Evolutionary conservation across 352 stramenopile species (phyloP), one percentile per base, ranked within the genome.

Genomic region (Phytophthora crassamura): DNA sequence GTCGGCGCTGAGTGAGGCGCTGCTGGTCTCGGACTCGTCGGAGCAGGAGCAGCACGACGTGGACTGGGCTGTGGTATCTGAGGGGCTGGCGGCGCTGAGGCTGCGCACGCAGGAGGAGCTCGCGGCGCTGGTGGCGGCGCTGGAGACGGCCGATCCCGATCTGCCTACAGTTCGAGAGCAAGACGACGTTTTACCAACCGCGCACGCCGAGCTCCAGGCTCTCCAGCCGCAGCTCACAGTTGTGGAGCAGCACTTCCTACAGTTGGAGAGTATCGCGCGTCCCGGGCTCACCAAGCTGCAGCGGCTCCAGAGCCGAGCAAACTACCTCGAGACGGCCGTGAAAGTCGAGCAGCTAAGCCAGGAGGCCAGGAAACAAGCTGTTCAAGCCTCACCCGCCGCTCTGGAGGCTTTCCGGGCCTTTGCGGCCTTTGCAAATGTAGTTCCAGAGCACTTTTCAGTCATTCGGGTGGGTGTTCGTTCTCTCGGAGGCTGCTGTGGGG

Each of bases 261-360:
- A 64, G 11, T 59, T 92, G 16, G 61, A 77, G 51, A 77, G 56
- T 49, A 63, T 87, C 33, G 50, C 88, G 5, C 66, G 55, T 3
- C 80, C 81, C 1, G 36, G 64, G 7, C 64, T 73, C 30, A 25
- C 48, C 7, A 75, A 63, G 7, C 62, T 90, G 11, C 57, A 74
- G 48, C 54, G 22, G 9, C 71, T 92, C 0, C 63, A 80, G 14
- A 73, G 60, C 16, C 74, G 80, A 32, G 72, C 79, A 5, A 69
- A 53, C 16, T 89, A 89, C 57, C 66, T 88, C 8, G 48, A 74
- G 50, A 72, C 61, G 0, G 81, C 76, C 5, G 39, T 92, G 1
- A 66, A 90, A 56, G 74, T 88, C 20, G 81, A 92, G 59, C 68
- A 54, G n/a, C 67, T 73, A 32, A 90, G 81, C 30, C 64, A 86